Base-by-base conservation (phyloP, 2,329 filamentous ascomycete species). In the Penicillium verrucosum region DNA sequence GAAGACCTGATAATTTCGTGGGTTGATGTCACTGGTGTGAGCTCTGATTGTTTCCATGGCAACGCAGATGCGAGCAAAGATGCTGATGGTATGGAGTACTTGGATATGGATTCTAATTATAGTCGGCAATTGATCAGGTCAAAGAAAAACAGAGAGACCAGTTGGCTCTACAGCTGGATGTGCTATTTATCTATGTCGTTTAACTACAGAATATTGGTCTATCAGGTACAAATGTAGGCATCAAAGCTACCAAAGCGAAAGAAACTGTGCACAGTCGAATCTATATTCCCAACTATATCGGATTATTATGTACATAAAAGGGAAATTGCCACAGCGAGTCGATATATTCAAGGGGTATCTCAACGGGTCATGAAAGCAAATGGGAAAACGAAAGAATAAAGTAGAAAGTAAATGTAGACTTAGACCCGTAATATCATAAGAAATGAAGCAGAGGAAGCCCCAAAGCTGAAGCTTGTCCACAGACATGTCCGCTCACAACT, bases 321-420 rank as follows among this genome's bases (percentile, higher is more conserved):
- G 53, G 61, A 58, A 60, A 63, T 64, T 63, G 66, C 66, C 63
- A 67, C 57, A 61, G 63, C 59, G 60, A 66, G 66, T 65, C 65
- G 68, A 67, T 70, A 65, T 72, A 66, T 71, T 66, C 64, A 68
- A 60, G 69, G 69, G 70, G 70, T 73, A 73, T 73, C 70, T 73
- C 69, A 72, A 70, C 53, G 67, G 65, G 66, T 68, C 64, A 68
- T 67, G 58, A 62, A 57, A 60, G 18, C 42, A 54, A 50, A 56
- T 30, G 30, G 42, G 43, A 54, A 57, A 59, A 51, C 32, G 52
- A 60, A 59, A 57, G 48, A 56, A 60, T 52, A 55, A 57, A 51
- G 37, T 51, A 48, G 44, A 46, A 60, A 60, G 65, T 50, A 55
- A 55, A 53, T 36, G 48, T 63, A 54, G 21, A 46, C 36, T 60